Base-by-base conservation (phyloP, 805 yeast species). In the Clavispora carvajalis region DNA sequence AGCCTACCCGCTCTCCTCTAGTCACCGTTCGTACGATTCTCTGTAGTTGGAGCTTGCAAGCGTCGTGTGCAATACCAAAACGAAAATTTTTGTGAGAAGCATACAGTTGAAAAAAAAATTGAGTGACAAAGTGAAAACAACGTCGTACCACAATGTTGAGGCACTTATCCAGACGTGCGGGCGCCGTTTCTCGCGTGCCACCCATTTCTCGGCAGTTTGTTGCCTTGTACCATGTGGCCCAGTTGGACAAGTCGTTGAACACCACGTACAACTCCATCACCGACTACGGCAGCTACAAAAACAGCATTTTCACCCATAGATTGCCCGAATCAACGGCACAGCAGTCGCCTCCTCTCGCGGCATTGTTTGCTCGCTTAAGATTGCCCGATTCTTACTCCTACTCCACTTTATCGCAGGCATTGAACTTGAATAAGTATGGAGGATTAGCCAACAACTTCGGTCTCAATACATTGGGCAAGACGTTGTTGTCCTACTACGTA, bases 391-490 rank as follows among this genome's bases (percentile, higher is more conserved):
- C 62, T 6, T 84, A 77, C 54, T 60, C 79, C 41, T 69, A 74
- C 29, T 71, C 88, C 10, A 79, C 91, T 1, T 71, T 93, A 45
- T 90, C 95, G 1, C 83, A 90, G 55, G 77, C 93, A 33, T 72
- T 93, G 48, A 85, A 90, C 39, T 79, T 89, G 42, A 49, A 65
- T 39, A 55, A 65, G 24, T 60, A 49, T 46, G 60, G 64, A 11
- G 58, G 60, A 11, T 70, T 71, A 45, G 83, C 80, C 13, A 84
- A 85, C 62, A 91, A 93, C 60, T 72, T 72, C 42, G 93, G 95
- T 5, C 73, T 91, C 56, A 76, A 84, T 43, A 76, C 79, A n/a
- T 80, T 91, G 56, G 99, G 99, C 37, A 79, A 81, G 54, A 79
- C 81, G 44, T 65, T 93, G 36, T 66, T 93, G 45, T 77, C 82